Evolutionary conservation across 495 filamentous ascomycete species (phyloP).

Genomic region (Sabuloglossum arenarium): DNA sequence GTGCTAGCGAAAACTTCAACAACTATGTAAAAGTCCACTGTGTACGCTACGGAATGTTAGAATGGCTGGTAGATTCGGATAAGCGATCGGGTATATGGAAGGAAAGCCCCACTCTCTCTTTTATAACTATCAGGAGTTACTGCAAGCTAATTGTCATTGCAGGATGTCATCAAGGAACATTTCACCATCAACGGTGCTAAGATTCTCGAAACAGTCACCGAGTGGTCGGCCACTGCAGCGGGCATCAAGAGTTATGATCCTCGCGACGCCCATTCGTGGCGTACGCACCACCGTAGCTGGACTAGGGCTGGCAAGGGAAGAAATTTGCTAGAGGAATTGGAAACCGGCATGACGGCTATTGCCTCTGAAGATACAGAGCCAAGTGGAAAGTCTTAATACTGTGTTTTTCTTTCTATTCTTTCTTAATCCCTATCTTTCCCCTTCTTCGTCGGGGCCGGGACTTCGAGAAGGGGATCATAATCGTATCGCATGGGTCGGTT

Average conservation of each 20-base stretch:
- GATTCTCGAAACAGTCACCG: background rate
- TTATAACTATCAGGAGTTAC: background rate
- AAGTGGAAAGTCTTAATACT: background rate
- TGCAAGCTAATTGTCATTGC: background rate
- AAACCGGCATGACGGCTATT: background rate
- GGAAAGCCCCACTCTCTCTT: background rate
- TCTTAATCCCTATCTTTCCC: background rate
- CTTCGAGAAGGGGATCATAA: background rate
- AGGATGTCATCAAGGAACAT: background rate
- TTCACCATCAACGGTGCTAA: background rate
- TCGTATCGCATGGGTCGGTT: background rate
- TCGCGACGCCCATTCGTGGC: background rate
- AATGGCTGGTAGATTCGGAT: background rate
- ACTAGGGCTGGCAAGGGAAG: background rate
- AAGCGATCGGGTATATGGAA: background rate
- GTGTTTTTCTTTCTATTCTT: background rate
- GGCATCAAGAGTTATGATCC: constrained; percentile 1
- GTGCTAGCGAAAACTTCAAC: background rate
- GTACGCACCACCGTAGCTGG: constrained; percentile 1
- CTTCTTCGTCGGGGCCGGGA: background rate
- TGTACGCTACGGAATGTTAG: background rate
- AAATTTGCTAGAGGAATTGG: background rate
- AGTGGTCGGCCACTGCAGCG: background rate
- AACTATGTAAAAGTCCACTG: background rate
- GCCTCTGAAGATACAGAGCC: background rate